These are phyloP conservation scores for Mycena vulgaris DNA, from an alignment of 768 basidiomycete species.

Conservation along the genomic window DNA sequence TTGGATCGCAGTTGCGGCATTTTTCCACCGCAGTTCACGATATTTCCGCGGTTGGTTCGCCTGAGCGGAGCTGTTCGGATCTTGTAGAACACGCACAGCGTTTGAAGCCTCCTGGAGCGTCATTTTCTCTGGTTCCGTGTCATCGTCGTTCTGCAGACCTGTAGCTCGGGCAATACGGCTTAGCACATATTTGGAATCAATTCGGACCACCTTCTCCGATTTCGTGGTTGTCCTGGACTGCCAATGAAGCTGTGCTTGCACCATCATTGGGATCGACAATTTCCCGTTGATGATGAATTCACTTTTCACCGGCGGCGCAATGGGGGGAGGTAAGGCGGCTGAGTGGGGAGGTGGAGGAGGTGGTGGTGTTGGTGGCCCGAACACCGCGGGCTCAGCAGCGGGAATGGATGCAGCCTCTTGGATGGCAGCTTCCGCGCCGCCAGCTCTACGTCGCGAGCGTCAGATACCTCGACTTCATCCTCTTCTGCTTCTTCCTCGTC, in stretches of 20 bases:
- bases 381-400: too few relatives aligned
- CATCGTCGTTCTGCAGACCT: background rate
- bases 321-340: background rate
- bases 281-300: conserved; percentile 11
- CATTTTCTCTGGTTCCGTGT: conserved; percentile 18
- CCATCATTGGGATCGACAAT: conserved; percentile 11
- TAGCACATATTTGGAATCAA: conserved; percentile 11
- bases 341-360: background rate
- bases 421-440: conserved; percentile 14
- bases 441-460: background rate
- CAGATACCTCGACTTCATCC: background rate
- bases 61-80: conserved; percentile 9
- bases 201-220: background rate
- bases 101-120: conserved; percentile 34
- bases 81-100: conserved; percentile 21
- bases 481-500: conserved; percentile 11
- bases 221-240: conserved; percentile 17
- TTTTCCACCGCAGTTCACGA: conserved; percentile 30
- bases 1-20: background rate
- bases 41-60: background rate
- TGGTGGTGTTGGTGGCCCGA: too few relatives aligned
- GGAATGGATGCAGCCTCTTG: background rate
- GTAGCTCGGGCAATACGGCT: background rate
- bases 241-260: conserved; percentile 19
- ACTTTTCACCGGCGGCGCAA: background rate